Evolutionary conservation across 441 rosid species (phyloP).

Genomic region (Pelargonium citronellum): DNA sequence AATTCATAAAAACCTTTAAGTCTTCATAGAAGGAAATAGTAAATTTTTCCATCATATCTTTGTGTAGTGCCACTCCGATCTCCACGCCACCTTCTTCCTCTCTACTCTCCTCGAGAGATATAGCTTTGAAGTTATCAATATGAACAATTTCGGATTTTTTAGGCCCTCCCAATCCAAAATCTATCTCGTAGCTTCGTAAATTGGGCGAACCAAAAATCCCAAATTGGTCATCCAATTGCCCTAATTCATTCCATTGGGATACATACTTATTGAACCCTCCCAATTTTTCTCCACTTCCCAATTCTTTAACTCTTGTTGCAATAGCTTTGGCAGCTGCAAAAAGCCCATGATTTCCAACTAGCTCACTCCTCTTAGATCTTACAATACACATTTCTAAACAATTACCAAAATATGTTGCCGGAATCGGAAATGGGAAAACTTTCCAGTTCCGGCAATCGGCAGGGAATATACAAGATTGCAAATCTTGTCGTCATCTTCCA

Average conservation of each 20-base stretch:
- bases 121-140: slow-evolving; percentile 19
- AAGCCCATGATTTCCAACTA: slow-evolving; percentile 29
- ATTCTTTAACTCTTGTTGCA: slow-evolving; percentile 24
- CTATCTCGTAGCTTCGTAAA: neutral
- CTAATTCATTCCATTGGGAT: neutral
- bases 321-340: slow-evolving; percentile 28
- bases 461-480: slow-evolving; percentile 11
- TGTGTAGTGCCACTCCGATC: slow-evolving; percentile 30
- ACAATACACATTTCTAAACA: slow-evolving; percentile 19
- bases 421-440: slow-evolving; percentile 14
- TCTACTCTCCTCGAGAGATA: slow-evolving; percentile 24
- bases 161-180: slow-evolving; percentile 21
- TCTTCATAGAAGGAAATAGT: too few species aligned
- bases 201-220: slow-evolving; percentile 35
- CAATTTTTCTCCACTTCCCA: slow-evolving; percentile 21
- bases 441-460: slow-evolving; percentile 28
- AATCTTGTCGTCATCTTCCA: neutral
- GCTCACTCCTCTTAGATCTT: slow-evolving; percentile 17
- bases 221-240: slow-evolving; percentile 13
- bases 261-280: slow-evolving; percentile 24
- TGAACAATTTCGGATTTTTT: slow-evolving; percentile 15
- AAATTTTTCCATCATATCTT: slow-evolving; percentile 21
- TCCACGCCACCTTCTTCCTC: slow-evolving; percentile 35
- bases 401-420: slow-evolving; percentile 36
- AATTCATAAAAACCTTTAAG: too few species aligned